Base-by-base conservation (phyloP, 768 basidiomycete genomes). In the Lanmaoa pseudosensibilis region DNA sequence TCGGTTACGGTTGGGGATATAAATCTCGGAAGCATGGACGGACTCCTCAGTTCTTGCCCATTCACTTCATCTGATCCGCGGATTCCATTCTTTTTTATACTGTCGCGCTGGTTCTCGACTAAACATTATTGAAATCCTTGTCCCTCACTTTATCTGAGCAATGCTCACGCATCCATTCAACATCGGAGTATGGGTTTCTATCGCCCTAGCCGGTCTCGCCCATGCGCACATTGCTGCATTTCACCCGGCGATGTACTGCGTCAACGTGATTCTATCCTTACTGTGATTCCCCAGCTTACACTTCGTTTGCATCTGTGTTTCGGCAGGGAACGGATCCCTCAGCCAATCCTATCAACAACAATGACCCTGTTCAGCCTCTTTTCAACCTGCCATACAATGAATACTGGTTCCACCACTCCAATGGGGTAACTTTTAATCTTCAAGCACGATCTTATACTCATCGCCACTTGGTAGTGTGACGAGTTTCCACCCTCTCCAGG, bases 171-270 rank as follows among this genome's bases (percentile, higher is more conserved):
- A 18, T 52, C 5, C 52, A 21, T 34, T 37, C 41, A 40, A 8
- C 10, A 5, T 21, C 3, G n/a, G 40, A 27, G 23, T 40, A 46
- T 60, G 54, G 65, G 25, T 25, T 18, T 45, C 55, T 38, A 32
- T 65, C 5, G 47, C 53, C 40, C 38, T 65, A 10, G 61, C 57
- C 37, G 34, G 52, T 36, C 47, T 66, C 12, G 53, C 45, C 6
- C 21, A 39, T 36, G 64, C 55, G 2, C 64, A 65, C 46, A 15
- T 46, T 0, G 11, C 0, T 38, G 1, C 25, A 5, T 65, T 5
- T 12, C 2, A 21, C 27, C 1, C 0, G 0, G 34, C 18, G 33
- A 59, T 65, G 60, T 65, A 44, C n/a, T 23, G 46, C 27, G 0
- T 46, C 16, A 47, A 66, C 16, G 64, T 65, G 16, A 50, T 30